These are phyloP conservation scores for Eudorina sp. DNA, from an alignment of 139 green algal species.

Conservation along the genomic window DNA sequence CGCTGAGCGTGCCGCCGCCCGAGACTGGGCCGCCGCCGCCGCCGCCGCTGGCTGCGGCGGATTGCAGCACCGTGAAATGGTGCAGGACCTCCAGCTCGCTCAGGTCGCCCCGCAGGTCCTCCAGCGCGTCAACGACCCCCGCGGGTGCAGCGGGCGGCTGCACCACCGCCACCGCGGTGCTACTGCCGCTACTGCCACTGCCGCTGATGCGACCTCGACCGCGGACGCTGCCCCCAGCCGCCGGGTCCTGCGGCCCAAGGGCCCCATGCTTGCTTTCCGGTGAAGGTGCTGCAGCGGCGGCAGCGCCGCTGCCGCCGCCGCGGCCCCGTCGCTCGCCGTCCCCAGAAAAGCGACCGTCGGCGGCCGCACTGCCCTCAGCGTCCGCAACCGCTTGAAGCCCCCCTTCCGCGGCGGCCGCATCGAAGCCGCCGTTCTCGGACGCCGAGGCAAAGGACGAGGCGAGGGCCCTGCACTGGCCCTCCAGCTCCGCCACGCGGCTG, in stretches of 20 bases:
- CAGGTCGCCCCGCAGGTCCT: conserved; percentile 4
- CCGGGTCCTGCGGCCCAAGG: too few species aligned
- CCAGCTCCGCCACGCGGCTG: conserved; percentile 16
- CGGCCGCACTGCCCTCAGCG: too few species aligned
- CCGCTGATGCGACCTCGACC: too few species aligned
- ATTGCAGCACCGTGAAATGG: background rate
- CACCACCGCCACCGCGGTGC: background rate
- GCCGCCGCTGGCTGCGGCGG: background rate
- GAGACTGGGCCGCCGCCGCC: background rate
- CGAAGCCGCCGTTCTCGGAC: background rate
- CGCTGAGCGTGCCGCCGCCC: too few species aligned
- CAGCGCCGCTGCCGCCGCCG: too few species aligned
- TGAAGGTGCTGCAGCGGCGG: too few species aligned
- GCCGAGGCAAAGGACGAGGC: background rate
- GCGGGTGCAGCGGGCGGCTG: background rate
- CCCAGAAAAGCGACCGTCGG: too few species aligned
- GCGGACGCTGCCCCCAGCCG: too few species aligned
- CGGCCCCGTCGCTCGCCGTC: too few species aligned
- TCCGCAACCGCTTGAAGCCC: too few species aligned
- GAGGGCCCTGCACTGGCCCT: conserved; percentile 18
- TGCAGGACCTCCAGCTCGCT: conserved; percentile 29
- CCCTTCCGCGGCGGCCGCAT: too few species aligned
- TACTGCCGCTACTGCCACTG: background rate
- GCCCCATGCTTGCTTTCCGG: too few species aligned
- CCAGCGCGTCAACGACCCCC: background rate